Evolutionary conservation across 2,329 filamentous ascomycete genomes (phyloP).

Genomic region (Sordariomycetes sp.): DNA sequence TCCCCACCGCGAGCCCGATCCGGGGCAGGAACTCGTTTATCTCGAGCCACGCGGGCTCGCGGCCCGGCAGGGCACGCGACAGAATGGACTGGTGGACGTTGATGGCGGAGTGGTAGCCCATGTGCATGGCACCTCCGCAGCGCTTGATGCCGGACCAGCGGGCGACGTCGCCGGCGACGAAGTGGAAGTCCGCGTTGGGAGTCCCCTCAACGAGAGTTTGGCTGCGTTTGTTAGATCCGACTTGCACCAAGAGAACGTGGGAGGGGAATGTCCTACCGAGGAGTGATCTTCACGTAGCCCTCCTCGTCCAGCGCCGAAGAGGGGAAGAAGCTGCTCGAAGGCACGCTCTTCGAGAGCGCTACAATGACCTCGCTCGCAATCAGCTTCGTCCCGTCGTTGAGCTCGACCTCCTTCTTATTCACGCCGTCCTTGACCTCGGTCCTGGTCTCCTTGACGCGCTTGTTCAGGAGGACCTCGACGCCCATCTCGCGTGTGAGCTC

Average conservation of each 20-base stretch:
- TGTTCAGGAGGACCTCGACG: slow-evolving; percentile 53
- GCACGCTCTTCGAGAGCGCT: slow-evolving; percentile 53
- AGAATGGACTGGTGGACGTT: slow-evolving; percentile 59
- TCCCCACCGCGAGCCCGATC: slow-evolving; percentile 63
- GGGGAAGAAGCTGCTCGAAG: slow-evolving; percentile 55
- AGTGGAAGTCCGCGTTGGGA: slow-evolving; percentile 50
- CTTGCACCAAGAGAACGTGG: background rate
- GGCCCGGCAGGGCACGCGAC: slow-evolving; percentile 22
- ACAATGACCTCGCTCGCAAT: slow-evolving; percentile 56
- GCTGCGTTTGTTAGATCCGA: slow-evolving; percentile 18
- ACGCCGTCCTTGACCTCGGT: slow-evolving; percentile 31
- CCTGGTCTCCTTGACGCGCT: slow-evolving; percentile 37
- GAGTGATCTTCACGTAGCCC: slow-evolving; percentile 53
- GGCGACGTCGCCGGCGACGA: slow-evolving; percentile 59
- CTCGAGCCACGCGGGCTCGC: slow-evolving; percentile 32
- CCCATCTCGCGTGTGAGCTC: slow-evolving; percentile 49
- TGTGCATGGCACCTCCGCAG: slow-evolving; percentile 65
- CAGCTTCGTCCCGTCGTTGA: slow-evolving; percentile 50
- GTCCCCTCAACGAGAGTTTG: slow-evolving; percentile 42
- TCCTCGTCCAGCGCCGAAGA: slow-evolving; percentile 46
- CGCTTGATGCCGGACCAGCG: slow-evolving; percentile 73
- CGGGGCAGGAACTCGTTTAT: slow-evolving; percentile 48
- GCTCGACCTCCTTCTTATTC: slow-evolving; percentile 35
- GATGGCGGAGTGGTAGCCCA: slow-evolving; percentile 53
- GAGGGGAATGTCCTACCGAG: slow-evolving; percentile 28